These are phyloP conservation scores for Boletus albobrunnescens DNA, from an alignment of 1,284 basidiomycete genomes.

Conservation along the genomic window DNA sequence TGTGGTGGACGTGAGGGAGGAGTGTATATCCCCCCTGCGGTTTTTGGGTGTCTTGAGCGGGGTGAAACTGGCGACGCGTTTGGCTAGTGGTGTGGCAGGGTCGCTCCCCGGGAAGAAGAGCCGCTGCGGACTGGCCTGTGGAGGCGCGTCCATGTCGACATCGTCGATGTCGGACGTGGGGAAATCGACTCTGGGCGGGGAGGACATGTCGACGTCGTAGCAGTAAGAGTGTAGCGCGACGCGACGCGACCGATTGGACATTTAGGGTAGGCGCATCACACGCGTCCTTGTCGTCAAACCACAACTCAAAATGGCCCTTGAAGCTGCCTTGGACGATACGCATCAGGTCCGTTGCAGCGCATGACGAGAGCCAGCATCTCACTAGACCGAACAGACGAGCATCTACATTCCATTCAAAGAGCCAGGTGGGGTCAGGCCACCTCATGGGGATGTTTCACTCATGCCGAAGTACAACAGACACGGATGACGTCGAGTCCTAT, in stretches of 20 bases:
- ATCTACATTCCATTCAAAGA: conserved; percentile 34
- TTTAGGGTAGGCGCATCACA: conserved; percentile 31
- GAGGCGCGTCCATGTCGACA: conserved; percentile 49
- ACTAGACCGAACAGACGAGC: conserved; percentile 28
- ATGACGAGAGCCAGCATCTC: background rate
- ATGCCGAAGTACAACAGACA: conserved; percentile 13
- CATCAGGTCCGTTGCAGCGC: conserved; percentile 24
- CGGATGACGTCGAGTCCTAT: conserved; percentile 13
- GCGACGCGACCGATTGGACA: conserved; percentile 40
- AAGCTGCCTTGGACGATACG: conserved; percentile 22
- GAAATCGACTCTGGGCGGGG: conserved; percentile 63
- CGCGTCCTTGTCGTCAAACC: conserved; percentile 1
- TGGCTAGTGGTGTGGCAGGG: conserved; percentile 51
- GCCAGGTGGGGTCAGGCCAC: conserved; percentile 24
- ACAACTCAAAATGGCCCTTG: conserved; percentile 17
- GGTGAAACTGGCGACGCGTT: conserved; percentile 39
- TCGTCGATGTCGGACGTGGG: conserved; percentile 58
- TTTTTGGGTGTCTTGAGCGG: conserved; percentile 26
- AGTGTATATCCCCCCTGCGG: conserved; percentile 28
- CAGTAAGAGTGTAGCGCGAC: conserved; percentile 35
- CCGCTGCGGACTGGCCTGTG: conserved; percentile 18
- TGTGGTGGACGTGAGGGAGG: conserved; percentile 24
- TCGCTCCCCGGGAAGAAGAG: conserved; percentile 33
- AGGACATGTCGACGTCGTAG: conserved; percentile 48
- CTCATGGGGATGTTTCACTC: background rate